Base-by-base conservation (phyloP, 2,329 filamentous ascomycete genomes). In the Penicillium sp. region DNA sequence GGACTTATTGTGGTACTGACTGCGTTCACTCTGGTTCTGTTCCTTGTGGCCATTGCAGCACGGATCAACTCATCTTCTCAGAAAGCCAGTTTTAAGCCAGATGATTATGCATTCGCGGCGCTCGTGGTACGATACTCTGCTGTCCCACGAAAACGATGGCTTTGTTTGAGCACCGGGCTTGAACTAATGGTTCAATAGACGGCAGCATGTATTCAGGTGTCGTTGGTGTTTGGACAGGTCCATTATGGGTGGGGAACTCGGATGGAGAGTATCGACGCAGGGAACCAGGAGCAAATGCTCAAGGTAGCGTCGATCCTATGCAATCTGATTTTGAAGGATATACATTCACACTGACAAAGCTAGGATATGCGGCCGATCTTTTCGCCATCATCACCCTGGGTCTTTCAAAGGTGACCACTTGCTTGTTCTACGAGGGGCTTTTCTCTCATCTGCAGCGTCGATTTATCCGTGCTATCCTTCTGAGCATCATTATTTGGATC, bases 1-100 rank as follows among this genome's bases (percentile, higher is more conserved):
- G 78, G 75, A 26, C 59, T 79, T 31, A 63, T 81, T 16, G 67
- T 77, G 7, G 76, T 81, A 27, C 65, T 74, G 14, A 73, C 77
- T 10, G 69, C 73, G 1, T 59, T 79, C 7, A 68, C 67, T 6
- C 61, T 81, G 7, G 69, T 73, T 3, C 71, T 80, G 25, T 64
- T 73, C 8, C 13, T 31, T 31, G 29, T 31, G 4, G 75, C 77
- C 4, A 62, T 80, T 21, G 69, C 69, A 1, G 73, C 79, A 35
- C 69, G 77, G 5, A 57, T 73, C 2, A 80, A 75, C 49, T 71
- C 78, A n/a, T 71, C 75, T 9, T 56, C 53, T 51, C 69, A 53
- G 57, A 74, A 62, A 65, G 69, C 59, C 60, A 65, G 54, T 55
- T 65, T 58, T 26, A 71, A 70, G 50, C 62, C 64, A n/a, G 74